Conservation (phyloP, 1,284 basidiomycete species). For the Ceratobasidium papillatum region DNA sequence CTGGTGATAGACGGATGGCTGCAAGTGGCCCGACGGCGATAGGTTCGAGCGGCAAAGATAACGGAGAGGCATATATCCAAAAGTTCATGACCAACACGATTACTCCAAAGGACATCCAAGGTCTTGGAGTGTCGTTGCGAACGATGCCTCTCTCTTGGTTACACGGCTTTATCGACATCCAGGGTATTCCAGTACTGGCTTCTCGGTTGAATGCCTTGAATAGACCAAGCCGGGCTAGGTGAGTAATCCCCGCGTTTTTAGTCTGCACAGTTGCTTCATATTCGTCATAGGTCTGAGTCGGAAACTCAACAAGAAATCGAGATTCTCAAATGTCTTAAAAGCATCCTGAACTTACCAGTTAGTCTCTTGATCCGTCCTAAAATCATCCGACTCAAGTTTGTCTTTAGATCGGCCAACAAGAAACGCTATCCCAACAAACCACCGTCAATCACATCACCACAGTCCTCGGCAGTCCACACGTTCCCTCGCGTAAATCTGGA, state of each 20-base stretch:
- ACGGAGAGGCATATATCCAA: conserved; percentile 87
- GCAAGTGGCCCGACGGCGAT: conserved; percentile 58
- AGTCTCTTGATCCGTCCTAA: conserved; percentile 47
- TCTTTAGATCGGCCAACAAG: conserved; percentile 72
- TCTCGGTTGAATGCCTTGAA: conserved; percentile 81
- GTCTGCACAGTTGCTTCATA: neutral
- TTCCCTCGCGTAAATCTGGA: conserved; percentile 82
- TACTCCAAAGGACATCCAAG: conserved; percentile 79
- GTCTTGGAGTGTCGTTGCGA: conserved; percentile 82
- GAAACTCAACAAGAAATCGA: conserved; percentile 87
- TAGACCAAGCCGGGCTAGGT: conserved; percentile 71
- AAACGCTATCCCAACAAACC: conserved; percentile 79
- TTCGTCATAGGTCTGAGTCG: conserved; percentile 58
- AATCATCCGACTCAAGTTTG: conserved; percentile 40
- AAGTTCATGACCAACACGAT: conserved; percentile 89
- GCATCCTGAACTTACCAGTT: conserved; percentile 82
- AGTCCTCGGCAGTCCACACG: conserved; percentile 83
- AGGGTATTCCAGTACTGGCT: conserved; percentile 85
- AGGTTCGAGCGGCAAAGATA: conserved; percentile 61
- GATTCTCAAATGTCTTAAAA: conserved; percentile 86
- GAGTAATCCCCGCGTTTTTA: conserved; percentile 43
- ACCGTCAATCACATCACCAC: conserved; percentile 86
- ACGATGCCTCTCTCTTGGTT: conserved; percentile 87
- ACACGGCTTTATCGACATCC: conserved; percentile 76
- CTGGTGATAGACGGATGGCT: conserved; percentile 66